Evolutionary conservation across 2,329 filamentous ascomycete genomes (phyloP).

Genomic region (Neofusicoccum parvum): DNA sequence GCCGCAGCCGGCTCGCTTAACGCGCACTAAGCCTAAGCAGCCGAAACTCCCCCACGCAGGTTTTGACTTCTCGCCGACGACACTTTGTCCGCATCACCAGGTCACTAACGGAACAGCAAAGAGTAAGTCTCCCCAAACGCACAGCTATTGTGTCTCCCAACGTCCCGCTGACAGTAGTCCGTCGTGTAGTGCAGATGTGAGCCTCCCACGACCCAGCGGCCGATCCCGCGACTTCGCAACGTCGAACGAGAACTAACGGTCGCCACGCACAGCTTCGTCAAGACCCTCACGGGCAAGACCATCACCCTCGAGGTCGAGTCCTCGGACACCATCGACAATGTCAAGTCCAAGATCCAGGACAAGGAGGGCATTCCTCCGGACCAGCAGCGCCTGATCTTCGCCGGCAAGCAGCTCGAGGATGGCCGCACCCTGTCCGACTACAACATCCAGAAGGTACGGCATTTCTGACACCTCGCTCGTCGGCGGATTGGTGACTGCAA

Average conservation of each 20-base stretch:
- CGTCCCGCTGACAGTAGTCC: slow-evolving; percentile 28
- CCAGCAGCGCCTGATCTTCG: slow-evolving; percentile 98
- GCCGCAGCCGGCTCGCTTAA: slow-evolving; percentile 39
- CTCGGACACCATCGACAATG: slow-evolving; percentile 99
- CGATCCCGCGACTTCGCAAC: slow-evolving; percentile 22
- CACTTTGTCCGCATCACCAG: slow-evolving; percentile 21
- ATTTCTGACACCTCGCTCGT: not conserved
- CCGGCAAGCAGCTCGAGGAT: slow-evolving; percentile 98
- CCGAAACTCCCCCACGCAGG: slow-evolving; percentile 21
- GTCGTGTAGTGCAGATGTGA: slow-evolving; percentile 83
- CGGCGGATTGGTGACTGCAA: no score
- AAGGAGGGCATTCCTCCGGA: slow-evolving; percentile 99
- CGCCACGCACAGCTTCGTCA: slow-evolving; percentile 77
- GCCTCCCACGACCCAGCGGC: slow-evolving; percentile 38
- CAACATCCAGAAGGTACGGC: slow-evolving; percentile 98
- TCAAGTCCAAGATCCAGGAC: slow-evolving; percentile 99
- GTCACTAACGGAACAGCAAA: slow-evolving; percentile 21
- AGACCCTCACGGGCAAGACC: slow-evolving; percentile 99
- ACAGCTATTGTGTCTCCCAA: slow-evolving; percentile 6
- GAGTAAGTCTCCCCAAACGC: slow-evolving; percentile 14
- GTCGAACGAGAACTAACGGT: slow-evolving; percentile 31
- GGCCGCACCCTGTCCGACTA: slow-evolving; percentile 95
- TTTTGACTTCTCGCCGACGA: slow-evolving; percentile 21
- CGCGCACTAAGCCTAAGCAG: slow-evolving; percentile 10
- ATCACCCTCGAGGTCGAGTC: slow-evolving; percentile 99